phyloP scores from a whole-genome alignment of 1,284 basidiomycete species.

The Tremellales sp. region DNA sequence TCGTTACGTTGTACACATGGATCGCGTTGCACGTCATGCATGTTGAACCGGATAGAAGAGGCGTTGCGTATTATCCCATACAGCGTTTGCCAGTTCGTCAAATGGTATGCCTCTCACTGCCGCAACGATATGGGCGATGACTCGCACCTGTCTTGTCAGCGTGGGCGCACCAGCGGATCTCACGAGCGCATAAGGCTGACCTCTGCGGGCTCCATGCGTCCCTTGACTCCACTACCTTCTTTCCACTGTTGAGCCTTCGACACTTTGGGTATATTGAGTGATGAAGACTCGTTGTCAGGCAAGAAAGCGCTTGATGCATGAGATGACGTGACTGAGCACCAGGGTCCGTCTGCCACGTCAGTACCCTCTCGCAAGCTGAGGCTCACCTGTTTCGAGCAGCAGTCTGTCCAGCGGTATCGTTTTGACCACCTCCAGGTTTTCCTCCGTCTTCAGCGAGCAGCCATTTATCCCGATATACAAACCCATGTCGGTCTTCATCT shows the following conservation, averaged over 20 bases:
- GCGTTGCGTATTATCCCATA: constrained; percentile 64
- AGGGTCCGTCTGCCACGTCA: constrained; percentile 63
- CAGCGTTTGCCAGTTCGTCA: constrained; percentile 59
- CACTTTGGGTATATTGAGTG: constrained; percentile 54
- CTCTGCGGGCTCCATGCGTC: constrained; percentile 72
- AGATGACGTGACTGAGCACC: constrained; percentile 74
- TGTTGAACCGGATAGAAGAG: constrained; percentile 53
- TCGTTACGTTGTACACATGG: not conserved
- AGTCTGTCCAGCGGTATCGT: constrained; percentile 62
- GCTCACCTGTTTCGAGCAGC: constrained; percentile 72
- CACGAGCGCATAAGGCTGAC: constrained; percentile 16
- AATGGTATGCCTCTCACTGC: constrained; percentile 57
- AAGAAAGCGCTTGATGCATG: constrained; percentile 67
- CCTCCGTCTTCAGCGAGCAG: constrained; percentile 75
- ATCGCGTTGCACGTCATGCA: no score
- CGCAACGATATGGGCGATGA: constrained; percentile 72
- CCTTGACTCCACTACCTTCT: constrained; percentile 66
- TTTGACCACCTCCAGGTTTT: constrained; percentile 62
- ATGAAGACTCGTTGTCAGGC: constrained; percentile 39
- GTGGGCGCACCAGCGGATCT: not conserved
- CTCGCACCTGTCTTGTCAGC: constrained; percentile 53
- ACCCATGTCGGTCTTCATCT: constrained; percentile 66
- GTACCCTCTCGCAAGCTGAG: not conserved
- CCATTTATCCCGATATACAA: constrained; percentile 75
- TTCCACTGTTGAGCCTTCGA: constrained; percentile 65